These are phyloP conservation scores for Psilocybe azurescens DNA, from an alignment of 768 basidiomycete genomes.

Conservation along the genomic window DNA sequence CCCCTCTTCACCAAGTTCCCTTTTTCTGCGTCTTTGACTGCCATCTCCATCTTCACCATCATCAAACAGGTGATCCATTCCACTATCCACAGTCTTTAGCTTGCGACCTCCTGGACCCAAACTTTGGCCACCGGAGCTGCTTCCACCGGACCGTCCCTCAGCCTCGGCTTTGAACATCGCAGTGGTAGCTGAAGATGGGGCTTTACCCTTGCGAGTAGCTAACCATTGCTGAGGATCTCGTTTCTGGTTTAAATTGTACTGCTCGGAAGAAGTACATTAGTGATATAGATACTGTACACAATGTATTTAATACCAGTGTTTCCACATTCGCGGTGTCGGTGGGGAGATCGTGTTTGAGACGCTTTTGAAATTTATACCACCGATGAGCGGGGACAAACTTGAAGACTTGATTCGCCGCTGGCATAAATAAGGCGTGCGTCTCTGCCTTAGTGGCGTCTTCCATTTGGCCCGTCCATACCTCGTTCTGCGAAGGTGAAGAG, in stretches of 20 bases:
- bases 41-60: constrained; percentile 66
- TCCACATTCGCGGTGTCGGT: constrained; percentile 72
- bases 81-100: constrained; percentile 72
- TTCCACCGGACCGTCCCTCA: constrained; percentile 46
- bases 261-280: constrained; percentile 26
- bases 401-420: constrained; percentile 80
- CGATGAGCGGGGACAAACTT: constrained; percentile 87
- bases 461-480: constrained; percentile 83
- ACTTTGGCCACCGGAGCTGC: constrained; percentile 53
- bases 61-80: constrained; percentile 63
- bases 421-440: constrained; percentile 85
- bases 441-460: constrained; percentile 76
- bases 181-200: constrained; percentile 63
- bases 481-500: constrained; percentile 56
- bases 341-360: constrained; percentile 74
- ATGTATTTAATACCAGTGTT: constrained; percentile 51
- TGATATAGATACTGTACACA: constrained; percentile 21
- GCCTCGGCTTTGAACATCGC: constrained; percentile 75
- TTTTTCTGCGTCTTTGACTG: constrained; percentile 49
- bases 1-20: constrained; percentile 75
- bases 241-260: constrained; percentile 69
- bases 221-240: constrained; percentile 80
- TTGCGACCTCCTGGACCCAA: constrained; percentile 72
- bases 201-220: constrained; percentile 60
- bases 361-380: constrained; percentile 94